These are phyloP conservation scores for Populus nigra DNA, from an alignment of 345 rosid genomes.

Conservation along the genomic window DNA sequence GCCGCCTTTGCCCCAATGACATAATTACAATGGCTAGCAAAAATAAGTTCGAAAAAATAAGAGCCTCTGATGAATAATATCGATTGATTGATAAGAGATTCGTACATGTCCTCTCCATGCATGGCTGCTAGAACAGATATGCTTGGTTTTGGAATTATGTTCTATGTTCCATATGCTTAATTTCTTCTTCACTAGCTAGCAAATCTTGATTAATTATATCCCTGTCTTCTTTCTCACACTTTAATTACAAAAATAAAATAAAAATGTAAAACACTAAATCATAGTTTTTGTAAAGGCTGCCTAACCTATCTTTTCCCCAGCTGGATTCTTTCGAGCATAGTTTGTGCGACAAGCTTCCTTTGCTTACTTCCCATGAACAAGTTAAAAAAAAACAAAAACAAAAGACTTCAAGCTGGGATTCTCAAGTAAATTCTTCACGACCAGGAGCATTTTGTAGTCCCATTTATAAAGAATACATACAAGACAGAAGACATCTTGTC, in stretches of 20 bases:
- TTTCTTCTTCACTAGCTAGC: neutral
- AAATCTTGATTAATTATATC: neutral
- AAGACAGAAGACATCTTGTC: constrained; percentile 22
- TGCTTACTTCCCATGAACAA: constrained; percentile 15
- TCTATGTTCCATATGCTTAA: neutral
- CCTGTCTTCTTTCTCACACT: neutral
- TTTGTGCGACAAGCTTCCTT: constrained; percentile 38
- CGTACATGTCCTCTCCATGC: constrained; percentile 13
- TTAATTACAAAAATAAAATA: neutral
- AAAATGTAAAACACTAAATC: constrained; percentile 9
- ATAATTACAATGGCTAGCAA: neutral
- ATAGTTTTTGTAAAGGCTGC: constrained; percentile 13
- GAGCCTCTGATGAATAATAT: neutral
- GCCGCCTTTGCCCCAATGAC: constrained; percentile 10
- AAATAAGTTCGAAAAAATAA: neutral
- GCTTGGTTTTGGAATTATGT: neutral
- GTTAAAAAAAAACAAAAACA: neutral
- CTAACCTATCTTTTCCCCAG: constrained; percentile 7
- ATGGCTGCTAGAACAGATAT: constrained; percentile 3
- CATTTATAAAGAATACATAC: constrained; percentile 28
- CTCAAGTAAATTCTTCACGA: constrained; percentile 14
- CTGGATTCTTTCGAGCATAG: constrained; percentile 23
- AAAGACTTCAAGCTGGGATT: constrained; percentile 1
- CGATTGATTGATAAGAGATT: constrained; percentile 7
- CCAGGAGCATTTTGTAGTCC: constrained; percentile 8